Evolutionary conservation across 192 early-diverging fungal genomes (phyloP).

Genomic region (Mortierella antarctica): DNA sequence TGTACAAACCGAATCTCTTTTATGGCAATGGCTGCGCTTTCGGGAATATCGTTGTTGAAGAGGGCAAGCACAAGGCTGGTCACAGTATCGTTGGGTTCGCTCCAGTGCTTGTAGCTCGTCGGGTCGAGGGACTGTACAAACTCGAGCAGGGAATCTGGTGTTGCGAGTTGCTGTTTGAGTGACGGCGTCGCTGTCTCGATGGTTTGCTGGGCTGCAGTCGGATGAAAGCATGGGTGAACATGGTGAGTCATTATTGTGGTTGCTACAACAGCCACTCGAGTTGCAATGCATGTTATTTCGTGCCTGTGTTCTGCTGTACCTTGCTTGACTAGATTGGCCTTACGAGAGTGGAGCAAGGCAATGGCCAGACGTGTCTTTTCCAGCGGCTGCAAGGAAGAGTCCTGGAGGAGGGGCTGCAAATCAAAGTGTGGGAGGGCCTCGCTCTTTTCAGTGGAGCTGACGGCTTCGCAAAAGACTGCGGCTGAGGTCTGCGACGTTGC

Average conservation of each 20-base stretch:
- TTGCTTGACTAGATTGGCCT: conserved; percentile 55
- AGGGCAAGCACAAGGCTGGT: conserved; percentile 30
- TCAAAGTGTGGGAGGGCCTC: conserved; percentile 59
- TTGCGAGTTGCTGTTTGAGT: conserved; percentile 39
- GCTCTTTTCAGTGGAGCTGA: conserved; percentile 57
- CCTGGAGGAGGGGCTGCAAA: conserved; percentile 49
- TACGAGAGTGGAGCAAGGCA: conserved; percentile 52
- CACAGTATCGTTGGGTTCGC: conserved; percentile 44
- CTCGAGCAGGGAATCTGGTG: conserved; percentile 25
- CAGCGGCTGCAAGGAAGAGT: conserved; percentile 45
- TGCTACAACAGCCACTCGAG: no score
- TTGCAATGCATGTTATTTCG: not conserved
- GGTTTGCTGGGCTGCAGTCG: conserved; percentile 34
- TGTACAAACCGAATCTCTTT: conserved; percentile 47
- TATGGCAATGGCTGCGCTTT: conserved; percentile 8
- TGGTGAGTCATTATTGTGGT: no score
- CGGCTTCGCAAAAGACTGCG: conserved; percentile 56
- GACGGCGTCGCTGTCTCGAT: conserved; percentile 25
- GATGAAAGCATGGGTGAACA: not conserved
- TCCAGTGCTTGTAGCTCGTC: conserved; percentile 36
- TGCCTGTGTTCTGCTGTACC: conserved; percentile 15
- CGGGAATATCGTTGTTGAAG: conserved; percentile 48
- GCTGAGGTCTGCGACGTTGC: conserved; percentile 47
- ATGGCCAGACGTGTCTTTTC: conserved; percentile 54
- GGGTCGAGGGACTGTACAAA: conserved; percentile 47